Conservation (phyloP, 176 grass and related monocot genomes). For the Aegilops umbellulata region DNA sequence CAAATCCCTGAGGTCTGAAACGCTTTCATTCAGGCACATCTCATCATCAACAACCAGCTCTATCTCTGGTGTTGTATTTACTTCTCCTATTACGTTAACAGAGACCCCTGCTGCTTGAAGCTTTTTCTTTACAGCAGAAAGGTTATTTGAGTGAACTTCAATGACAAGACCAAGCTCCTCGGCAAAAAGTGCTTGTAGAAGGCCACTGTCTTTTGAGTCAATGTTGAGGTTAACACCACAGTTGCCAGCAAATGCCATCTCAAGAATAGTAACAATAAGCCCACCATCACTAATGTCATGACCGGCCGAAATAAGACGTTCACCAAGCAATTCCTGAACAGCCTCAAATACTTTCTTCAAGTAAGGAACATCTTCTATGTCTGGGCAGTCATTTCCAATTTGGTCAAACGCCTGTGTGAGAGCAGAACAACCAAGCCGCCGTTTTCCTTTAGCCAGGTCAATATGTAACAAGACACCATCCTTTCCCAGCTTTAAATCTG, state of each 20-base stretch:
- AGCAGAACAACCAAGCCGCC: constrained; percentile 73
- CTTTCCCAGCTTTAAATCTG: constrained; percentile 78
- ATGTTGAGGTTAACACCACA: constrained; percentile 74
- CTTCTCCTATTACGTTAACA: constrained; percentile 63
- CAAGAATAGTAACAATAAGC: constrained; percentile 73
- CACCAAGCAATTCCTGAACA: constrained; percentile 68
- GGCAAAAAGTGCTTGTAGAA: constrained; percentile 73
- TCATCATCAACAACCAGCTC: constrained; percentile 56
- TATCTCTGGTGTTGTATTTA: constrained; percentile 54
- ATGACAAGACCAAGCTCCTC: constrained; percentile 85
- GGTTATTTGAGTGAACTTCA: constrained; percentile 53
- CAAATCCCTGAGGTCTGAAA: constrained; percentile 65
- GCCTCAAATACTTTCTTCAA: constrained; percentile 67
- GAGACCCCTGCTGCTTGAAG: constrained; percentile 61
- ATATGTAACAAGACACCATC: constrained; percentile 78
- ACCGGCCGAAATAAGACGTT: constrained; percentile 75
- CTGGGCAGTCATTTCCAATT: constrained; percentile 82
- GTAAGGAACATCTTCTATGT: constrained; percentile 81
- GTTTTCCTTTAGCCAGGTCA: constrained; percentile 77
- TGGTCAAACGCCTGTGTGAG: constrained; percentile 87
- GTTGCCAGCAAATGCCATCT: constrained; percentile 96
- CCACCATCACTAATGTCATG: constrained; percentile 96
- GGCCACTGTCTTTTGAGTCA: constrained; percentile 44
- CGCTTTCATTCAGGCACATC: constrained; percentile 67
- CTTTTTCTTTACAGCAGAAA: constrained; percentile 50